Base-by-base conservation (phyloP, 1,284 basidiomycete species). In the Cutaneotrichosporon sp. region DNA sequence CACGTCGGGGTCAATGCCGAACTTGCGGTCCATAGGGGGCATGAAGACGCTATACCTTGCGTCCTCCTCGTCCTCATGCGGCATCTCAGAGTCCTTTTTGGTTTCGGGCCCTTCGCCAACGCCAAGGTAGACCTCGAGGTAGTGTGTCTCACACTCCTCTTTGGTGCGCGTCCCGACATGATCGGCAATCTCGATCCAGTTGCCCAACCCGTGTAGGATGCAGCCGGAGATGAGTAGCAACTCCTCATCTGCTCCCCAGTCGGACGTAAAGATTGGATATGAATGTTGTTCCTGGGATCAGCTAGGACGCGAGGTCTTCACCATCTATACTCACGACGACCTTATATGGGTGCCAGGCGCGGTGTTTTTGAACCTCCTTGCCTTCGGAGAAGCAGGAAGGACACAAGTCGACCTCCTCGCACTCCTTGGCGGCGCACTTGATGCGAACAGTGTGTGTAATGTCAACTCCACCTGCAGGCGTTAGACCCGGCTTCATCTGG, bases 221-320 rank as follows among this genome's bases (percentile, higher is more conserved):
- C 93, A 85, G 10, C 92, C 96, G 54, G 96, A 91, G 47, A 97
- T 80, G 29, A 98, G 79, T 10, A 97, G 78, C 2, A 97, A 79
- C 72, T 98, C 96, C 86, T 98, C 94, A 75, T 98, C 94, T 9
- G 93, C 96, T 31, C 93, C 94, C 94, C 94, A 98, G 69, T 96
- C 91, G 56, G 88, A 84, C 12, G 84, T 82, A 66, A 97, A 96
- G 66, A 98, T 96, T 5, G 94, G 94, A 71, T 94, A 91, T 8
- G 91, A 90, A 70, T 94, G 89, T 65, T 96, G 82, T 78, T 96
- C 92, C 89, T 97, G 71, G 10, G 4, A 16, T 48, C 8, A 42
- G 47, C 6, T 24, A 31, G 16, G 19, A 26, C 8, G 24, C 9
- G 25, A 19, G 33, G 16, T 22, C 37, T 50, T 22, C 12, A 16